Evolutionary conservation across 345 rosid genomes (phyloP).

Genomic region (Kandelia obovata): DNA sequence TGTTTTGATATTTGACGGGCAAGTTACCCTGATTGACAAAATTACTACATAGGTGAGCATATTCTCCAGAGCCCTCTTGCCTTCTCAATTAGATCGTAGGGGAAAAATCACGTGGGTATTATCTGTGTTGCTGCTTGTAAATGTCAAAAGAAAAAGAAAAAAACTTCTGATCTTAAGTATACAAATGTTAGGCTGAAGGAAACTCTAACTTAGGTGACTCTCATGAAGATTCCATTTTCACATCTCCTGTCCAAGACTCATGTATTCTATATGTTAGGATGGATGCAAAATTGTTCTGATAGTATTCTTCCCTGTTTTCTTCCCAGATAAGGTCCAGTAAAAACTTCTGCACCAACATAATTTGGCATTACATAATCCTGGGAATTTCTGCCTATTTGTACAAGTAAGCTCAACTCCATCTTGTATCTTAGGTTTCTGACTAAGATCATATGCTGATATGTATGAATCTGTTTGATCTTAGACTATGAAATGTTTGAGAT

Average conservation of each 20-base stretch:
- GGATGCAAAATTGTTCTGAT: not conserved
- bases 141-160: conserved; percentile 51
- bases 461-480: too few relatives aligned
- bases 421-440: too few relatives aligned
- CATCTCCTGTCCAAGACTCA: not conserved
- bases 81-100: not conserved
- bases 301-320: not conserved
- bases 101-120: not conserved
- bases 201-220: conserved; percentile 54
- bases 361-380: conserved; percentile 59
- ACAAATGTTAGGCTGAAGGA: conserved; percentile 73
- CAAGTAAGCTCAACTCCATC: conserved; percentile 49
- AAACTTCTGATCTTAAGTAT: conserved; percentile 59
- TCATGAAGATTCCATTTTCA: conserved; percentile 7
- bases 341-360: conserved; percentile 75
- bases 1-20: conserved; percentile 41
- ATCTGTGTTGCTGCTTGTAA: conserved; percentile 13
- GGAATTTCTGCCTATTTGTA: conserved; percentile 67
- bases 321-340: conserved; percentile 64
- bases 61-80: not conserved
- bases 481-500: too few relatives aligned
- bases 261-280: not conserved
- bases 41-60: conserved; percentile 66
- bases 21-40: conserved; percentile 77
- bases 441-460: too few relatives aligned